Evolutionary conservation across 768 basidiomycete genomes (phyloP).

Genomic region (Suillus ampliporus): DNA sequence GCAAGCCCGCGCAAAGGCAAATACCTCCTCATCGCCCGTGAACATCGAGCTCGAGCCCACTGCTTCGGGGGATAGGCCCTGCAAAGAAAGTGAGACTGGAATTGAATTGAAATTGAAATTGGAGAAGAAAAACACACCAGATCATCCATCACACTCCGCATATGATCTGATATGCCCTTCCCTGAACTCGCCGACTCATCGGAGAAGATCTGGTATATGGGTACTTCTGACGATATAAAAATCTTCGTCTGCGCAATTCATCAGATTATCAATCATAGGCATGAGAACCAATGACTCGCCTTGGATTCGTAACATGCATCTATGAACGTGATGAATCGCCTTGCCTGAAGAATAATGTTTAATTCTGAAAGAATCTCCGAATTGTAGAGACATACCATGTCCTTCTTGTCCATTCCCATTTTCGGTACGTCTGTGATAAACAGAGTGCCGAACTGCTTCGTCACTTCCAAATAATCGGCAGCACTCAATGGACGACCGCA

Average conservation of each 20-base stretch:
- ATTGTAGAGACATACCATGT: slow-evolving; percentile 59
- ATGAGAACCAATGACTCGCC: slow-evolving; percentile 42
- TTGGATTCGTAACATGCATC: slow-evolving; percentile 96
- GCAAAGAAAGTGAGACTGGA: slow-evolving; percentile 14
- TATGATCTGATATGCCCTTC: slow-evolving; percentile 72
- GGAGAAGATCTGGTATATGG: slow-evolving; percentile 89
- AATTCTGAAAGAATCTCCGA: slow-evolving; percentile 1
- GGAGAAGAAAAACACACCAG: slow-evolving; percentile 60
- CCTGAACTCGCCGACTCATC: slow-evolving; percentile 55
- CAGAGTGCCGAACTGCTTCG: slow-evolving; percentile 83
- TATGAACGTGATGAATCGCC: slow-evolving; percentile 97
- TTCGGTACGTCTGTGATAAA: slow-evolving; percentile 89
- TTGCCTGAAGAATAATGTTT: slow-evolving; percentile 59
- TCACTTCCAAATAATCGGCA: slow-evolving; percentile 95
- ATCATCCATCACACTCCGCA: slow-evolving; percentile 95
- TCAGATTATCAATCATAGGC: slow-evolving; percentile 8
- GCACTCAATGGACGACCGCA: slow-evolving; percentile 92
- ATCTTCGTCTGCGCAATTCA: slow-evolving; percentile 70
- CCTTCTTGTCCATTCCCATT: slow-evolving; percentile 87
- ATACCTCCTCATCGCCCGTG: slow-evolving; percentile 94
- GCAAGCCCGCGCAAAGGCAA: slow-evolving; percentile 95
- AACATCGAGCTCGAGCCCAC: slow-evolving; percentile 91
- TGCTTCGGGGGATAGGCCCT: slow-evolving; percentile 80
- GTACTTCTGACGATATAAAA: slow-evolving; percentile 91
- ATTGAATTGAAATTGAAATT: slow-evolving; percentile 4